Base-by-base conservation (phyloP, 164 flowering plant species). In the Platanus orientalis region DNA sequence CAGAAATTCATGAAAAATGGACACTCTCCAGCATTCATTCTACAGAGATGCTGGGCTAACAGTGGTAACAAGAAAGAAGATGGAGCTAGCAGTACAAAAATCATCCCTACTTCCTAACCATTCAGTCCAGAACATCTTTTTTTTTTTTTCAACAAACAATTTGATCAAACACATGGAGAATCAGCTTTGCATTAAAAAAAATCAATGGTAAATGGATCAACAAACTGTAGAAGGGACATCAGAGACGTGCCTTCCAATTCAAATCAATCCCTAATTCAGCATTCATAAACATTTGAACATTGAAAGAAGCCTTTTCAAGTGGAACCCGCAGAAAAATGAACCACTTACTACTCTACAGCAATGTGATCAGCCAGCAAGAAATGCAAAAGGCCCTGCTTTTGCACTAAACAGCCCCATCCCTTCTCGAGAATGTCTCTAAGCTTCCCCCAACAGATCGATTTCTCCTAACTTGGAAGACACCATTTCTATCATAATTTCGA, bases 361-460 rank as follows among this genome's bases (percentile, higher is more conserved):
- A 23, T 62, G 42, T 45, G 50, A 63, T 61, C 51, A 48, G 64
- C 69, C 58, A 62, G 63, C 52, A 53, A 64, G 69, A n/a, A 14
- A 36, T 36, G 42, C 45, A 56, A 16, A 59, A 70, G 13, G 63
- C 56, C 20, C 30, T 48, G 26, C 60, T 26, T 40, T 54, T 57
- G 3, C 50, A 64, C 26, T 24, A 32, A 42, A 69, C 50, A 28
- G 54, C 28, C 20, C 45, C 11, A 16, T 61, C 61, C 20, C 45
- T 42, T 55, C 61, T 50, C 4, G 73, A 57, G 57, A 54, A 70
- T 23, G 60, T 44, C 24, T 58, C 62, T 36, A 67, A 58, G 32
- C 56, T 58, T 48, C 68, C 73, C 14, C 76, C 71, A 57, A 36
- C 60, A 28, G 79, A 77, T 39, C 54, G 71, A 62, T 76, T 71